Percentiles rank a stretch among this genome's conserved stretches.
phyloP scores from a whole-genome alignment of 306 rosid species.

The Acmispon strigosus region DNA sequence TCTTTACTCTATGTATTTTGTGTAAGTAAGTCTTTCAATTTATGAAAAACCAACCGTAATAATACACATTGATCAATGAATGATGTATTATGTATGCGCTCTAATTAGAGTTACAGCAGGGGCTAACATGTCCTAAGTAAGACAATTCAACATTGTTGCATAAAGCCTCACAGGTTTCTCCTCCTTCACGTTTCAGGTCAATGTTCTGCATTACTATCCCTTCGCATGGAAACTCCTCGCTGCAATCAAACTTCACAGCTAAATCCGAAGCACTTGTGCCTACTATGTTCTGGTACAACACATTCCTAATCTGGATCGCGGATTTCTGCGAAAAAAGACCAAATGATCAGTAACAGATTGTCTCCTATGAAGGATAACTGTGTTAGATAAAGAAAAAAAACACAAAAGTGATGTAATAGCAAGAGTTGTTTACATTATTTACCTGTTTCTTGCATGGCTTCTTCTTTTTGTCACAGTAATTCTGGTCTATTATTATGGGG shows the following conservation, averaged over 20 bases:
- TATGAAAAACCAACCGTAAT: no score
- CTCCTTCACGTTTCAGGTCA: slow-evolving; percentile 21
- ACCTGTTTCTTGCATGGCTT: slow-evolving; percentile 50
- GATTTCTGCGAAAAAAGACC: slow-evolving; percentile 21
- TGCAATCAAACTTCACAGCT: slow-evolving; percentile 68
- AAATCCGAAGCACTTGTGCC: slow-evolving; percentile 66
- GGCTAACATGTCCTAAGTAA: slow-evolving; percentile 33
- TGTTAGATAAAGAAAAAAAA: no score
- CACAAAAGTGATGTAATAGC: no score
- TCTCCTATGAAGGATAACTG: no score
- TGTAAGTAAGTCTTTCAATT: no score
- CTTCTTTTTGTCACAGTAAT: slow-evolving; percentile 54
- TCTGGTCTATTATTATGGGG: slow-evolving; percentile 68
- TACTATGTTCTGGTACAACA: slow-evolving; percentile 56
- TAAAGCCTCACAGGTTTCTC: slow-evolving; percentile 26
- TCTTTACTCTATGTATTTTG: no score
- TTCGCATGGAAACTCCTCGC: slow-evolving; percentile 44
- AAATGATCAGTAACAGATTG: no score
- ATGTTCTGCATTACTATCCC: slow-evolving; percentile 45
- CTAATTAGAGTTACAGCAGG: slow-evolving; percentile 37
- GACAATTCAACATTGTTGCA: slow-evolving; percentile 41
- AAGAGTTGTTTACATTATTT: background rate
- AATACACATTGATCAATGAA: background rate
- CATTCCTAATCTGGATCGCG: slow-evolving; percentile 55
- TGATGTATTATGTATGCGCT: background rate